Percentiles rank a stretch among this genome's conserved stretches.
Evolutionary conservation across 441 rosid species (phyloP).

Genomic region (Rhodomyrtus psidioides): DNA sequence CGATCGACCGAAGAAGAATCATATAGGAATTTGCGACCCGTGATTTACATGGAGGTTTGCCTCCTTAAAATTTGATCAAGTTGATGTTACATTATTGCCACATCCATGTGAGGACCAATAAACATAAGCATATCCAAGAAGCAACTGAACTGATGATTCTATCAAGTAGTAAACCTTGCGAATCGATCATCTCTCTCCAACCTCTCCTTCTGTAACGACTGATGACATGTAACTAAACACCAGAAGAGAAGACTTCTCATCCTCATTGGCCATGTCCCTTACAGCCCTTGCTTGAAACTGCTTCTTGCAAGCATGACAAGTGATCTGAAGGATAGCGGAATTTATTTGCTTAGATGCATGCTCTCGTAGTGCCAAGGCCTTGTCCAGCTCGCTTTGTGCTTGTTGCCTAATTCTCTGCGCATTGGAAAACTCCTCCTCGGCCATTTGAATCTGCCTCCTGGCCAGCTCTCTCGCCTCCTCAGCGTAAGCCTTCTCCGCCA

Average conservation of each 20-base stretch:
- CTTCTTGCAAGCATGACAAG: slow-evolving; percentile 82
- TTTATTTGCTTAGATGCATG: slow-evolving; percentile 66
- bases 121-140: slow-evolving; percentile 5
- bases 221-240: slow-evolving; percentile 89
- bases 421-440: slow-evolving; percentile 71
- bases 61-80: not conserved
- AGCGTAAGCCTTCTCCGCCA: slow-evolving; percentile 73
- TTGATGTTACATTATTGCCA: not conserved
- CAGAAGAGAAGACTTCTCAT: slow-evolving; percentile 47
- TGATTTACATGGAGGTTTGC: not conserved
- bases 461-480: slow-evolving; percentile 79
- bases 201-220: slow-evolving; percentile 70
- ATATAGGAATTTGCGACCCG: not conserved
- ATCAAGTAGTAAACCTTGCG: slow-evolving; percentile 10
- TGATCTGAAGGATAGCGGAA: slow-evolving; percentile 55
- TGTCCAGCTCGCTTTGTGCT: slow-evolving; percentile 77
- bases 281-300: slow-evolving; percentile 42
- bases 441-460: slow-evolving; percentile 73
- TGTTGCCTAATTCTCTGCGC: slow-evolving; percentile 85
- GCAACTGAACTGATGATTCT: not conserved
- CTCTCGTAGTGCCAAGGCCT: slow-evolving; percentile 61
- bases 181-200: slow-evolving; percentile 16
- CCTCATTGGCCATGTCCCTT: slow-evolving; percentile 25
- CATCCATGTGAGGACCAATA: not conserved
- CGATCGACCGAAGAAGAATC: not conserved